A percentile compares a stretch with the other conserved stretches of the same genome.
Conservation (phyloP, 2,329 filamentous ascomycete genomes). For the Diaporthe sp. region DNA sequence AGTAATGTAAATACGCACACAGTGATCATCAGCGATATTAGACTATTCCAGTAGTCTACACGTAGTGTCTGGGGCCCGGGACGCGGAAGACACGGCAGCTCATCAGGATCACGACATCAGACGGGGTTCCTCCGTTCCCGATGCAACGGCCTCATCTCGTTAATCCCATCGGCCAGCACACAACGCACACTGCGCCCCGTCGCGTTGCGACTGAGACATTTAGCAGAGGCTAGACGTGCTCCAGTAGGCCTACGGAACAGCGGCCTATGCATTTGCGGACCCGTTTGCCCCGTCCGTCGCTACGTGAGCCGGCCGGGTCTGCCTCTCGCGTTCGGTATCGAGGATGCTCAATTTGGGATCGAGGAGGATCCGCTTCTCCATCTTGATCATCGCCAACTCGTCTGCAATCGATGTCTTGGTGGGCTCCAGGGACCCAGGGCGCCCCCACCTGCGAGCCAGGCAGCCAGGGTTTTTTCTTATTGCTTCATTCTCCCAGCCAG, state of each 20-base stretch:
- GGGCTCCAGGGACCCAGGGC: conserved; percentile 9
- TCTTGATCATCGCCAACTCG: conserved; percentile 33
- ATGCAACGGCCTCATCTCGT: conserved; percentile 31
- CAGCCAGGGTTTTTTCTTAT: conserved; percentile 7
- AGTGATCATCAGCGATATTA: neutral
- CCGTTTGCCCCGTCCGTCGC: neutral
- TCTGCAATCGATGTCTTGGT: conserved; percentile 12
- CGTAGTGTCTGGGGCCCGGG: conserved; percentile 24
- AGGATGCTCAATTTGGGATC: conserved; percentile 22
- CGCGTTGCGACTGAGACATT: conserved; percentile 31
- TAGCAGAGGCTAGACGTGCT: neutral
- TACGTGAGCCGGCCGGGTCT: neutral
- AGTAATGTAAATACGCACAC: neutral
- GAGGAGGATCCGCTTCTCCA: conserved; percentile 20
- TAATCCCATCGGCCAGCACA: conserved; percentile 27
- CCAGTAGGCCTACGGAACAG: conserved; percentile 5
- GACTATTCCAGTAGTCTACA: neutral
- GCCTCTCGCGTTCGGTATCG: conserved; percentile 1
- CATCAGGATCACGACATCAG: conserved; percentile 23
- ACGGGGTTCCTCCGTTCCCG: conserved; percentile 18
- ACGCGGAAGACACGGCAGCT: conserved; percentile 27
- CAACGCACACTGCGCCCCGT: neutral
- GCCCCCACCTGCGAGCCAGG: conserved; percentile 12
- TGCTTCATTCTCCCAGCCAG: neutral
- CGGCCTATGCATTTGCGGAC: conserved; percentile 11